Evolutionary conservation across 176 grass and related monocot genomes (phyloP).

Genomic region (Rhynchospora breviuscula): DNA sequence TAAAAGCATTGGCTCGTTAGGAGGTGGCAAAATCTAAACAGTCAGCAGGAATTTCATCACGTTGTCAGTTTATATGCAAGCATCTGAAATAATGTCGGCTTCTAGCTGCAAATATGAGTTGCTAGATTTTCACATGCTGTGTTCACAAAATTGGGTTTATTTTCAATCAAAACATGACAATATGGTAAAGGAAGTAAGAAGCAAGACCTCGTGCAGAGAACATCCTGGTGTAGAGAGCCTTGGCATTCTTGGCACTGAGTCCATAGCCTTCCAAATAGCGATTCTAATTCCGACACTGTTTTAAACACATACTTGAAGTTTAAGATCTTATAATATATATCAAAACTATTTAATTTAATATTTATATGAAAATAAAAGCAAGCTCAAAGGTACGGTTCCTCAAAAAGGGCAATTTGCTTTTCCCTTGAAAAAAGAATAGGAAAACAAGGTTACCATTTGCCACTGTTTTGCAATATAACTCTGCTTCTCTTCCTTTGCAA

Average conservation of each 20-base stretch:
- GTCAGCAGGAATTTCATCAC: neutral
- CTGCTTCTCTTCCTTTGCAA: constrained; percentile 98
- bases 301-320: neutral
- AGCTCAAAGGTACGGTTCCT: neutral
- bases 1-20: neutral
- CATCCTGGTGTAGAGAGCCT: constrained; percentile 97
- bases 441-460: constrained; percentile 50
- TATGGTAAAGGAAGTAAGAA: constrained; percentile 1
- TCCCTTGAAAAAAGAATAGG: constrained; percentile 11
- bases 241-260: constrained; percentile 98
- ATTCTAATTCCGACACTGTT: constrained; percentile 78
- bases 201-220: constrained; percentile 84
- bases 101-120: neutral
- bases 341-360: neutral
- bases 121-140: neutral
- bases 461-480: constrained; percentile 92
- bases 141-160: neutral
- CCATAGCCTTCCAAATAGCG: constrained; percentile 89
- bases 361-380: neutral
- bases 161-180: neutral
- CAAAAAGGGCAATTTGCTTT: neutral
- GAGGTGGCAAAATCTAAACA: neutral
- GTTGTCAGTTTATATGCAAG: neutral
- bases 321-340: constrained; percentile 4
- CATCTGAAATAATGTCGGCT: neutral